Base-by-base conservation (phyloP, 805 yeast species). In the Zygoascus ofunaensis region DNA sequence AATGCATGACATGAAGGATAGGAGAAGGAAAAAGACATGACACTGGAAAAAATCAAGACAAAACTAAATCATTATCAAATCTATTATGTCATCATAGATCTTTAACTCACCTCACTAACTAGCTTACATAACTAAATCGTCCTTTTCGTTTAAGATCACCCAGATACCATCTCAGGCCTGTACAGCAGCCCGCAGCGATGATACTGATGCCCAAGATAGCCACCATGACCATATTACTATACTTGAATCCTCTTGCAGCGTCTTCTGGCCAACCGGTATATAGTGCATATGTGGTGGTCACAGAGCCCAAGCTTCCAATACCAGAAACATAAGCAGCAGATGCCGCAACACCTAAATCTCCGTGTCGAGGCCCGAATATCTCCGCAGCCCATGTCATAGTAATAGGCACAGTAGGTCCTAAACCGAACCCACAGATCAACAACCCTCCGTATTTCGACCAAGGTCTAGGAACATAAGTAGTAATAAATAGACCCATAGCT, bases 331-430 rank as follows among this genome's bases (percentile, higher is more conserved):
- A 61, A 2, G 95, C 95, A 5, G 87, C 73, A 37, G 86, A 75
- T 26, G 82, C 87, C 2, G 95, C 95, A 47, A 79, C 70, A 5
- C 95, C 95, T 39, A 86, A 79, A 56, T 85, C 92, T 22, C 94
- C 94, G 57, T 86, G 80, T 39, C 74, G 68, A 8, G 74, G 70
- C 4, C 72, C 74, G 66, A 85, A 81, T 39, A 83, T 81, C 55
- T 82, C 89, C 0, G 89, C 77, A 0, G 87, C 64, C 82, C 84
- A 76, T 1, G 94, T 75, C 94, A 86, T 86, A 55, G 80, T 73
- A 33, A 82, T 85, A 22, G 95, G 95, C 12, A 85, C 94, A 0
- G 95, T 86, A 18, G 95, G 92, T 8, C 95, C 95, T 41, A 86
- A 70, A 0, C 95, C 95, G 53, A 80, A 82, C 0, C 95, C 95